These are phyloP conservation scores for Metroxylon sagu DNA, from an alignment of 176 grass and related monocot genomes.

Conservation along the genomic window DNA sequence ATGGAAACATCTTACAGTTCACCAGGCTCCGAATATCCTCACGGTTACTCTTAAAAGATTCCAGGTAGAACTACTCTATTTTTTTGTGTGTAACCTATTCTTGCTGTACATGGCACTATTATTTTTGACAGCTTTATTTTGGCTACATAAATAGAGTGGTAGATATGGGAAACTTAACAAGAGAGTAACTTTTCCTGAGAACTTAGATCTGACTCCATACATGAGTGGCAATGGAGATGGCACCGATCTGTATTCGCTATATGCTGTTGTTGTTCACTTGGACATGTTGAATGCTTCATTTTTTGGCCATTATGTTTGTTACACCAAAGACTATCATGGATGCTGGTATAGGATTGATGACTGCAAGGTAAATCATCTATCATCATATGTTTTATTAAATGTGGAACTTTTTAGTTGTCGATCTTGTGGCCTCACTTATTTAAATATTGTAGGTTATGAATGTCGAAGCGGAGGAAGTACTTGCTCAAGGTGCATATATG, in stretches of 20 bases:
- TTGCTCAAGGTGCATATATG: conserved; percentile 98
- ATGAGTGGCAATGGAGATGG: conserved; percentile 57
- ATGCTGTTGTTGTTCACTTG: conserved; percentile 94
- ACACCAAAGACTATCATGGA: conserved; percentile 56
- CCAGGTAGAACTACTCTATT: conserved; percentile 47
- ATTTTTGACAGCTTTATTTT: too few species aligned
- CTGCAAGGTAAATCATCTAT: conserved; percentile 64
- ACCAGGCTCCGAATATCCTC: conserved; percentile 98
- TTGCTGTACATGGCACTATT: too few species aligned
- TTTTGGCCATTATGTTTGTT: conserved; percentile 99
- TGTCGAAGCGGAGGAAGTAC: conserved; percentile 78
- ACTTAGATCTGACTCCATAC: conserved; percentile 71
- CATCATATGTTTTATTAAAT: background rate
- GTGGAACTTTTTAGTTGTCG: background rate
- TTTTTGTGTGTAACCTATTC: too few species aligned
- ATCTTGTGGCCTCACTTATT: conserved; percentile 1
- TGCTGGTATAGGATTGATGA: conserved; percentile 82
- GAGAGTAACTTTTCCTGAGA: conserved; percentile 73
- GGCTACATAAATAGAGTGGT: conserved; percentile 49
- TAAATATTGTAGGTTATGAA: conserved; percentile 45
- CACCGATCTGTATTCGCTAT: conserved; percentile 74
- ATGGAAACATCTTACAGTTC: conserved; percentile 80
- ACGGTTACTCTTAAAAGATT: conserved; percentile 96
- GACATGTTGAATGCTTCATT: conserved; percentile 98
- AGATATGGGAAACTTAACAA: conserved; percentile 99